A percentile compares a stretch with the other conserved stretches of the same genome.
These are phyloP conservation scores for Lasiosphaeris hirsuta DNA, from an alignment of 495 filamentous ascomycete genomes.

Conservation along the genomic window DNA sequence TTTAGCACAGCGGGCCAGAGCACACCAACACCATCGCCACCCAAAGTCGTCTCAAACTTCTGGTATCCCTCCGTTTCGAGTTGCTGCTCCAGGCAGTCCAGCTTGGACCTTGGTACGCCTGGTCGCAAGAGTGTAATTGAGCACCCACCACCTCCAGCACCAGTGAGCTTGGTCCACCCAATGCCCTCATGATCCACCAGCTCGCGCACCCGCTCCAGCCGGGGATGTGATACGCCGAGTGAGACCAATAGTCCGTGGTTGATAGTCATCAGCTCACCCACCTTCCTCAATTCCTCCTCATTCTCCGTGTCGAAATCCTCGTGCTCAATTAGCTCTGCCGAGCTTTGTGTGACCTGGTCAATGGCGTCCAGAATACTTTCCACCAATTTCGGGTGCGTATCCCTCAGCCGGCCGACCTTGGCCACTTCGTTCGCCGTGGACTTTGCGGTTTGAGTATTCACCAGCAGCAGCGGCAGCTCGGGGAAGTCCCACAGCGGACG, in stretches of 20 bases:
- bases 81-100: slow-evolving; percentile 60
- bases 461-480: slow-evolving; percentile 81
- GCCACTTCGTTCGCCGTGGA: slow-evolving; percentile 80
- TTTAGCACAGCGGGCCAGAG: slow-evolving; percentile 84
- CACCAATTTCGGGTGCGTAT: slow-evolving; percentile 66
- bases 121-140: slow-evolving; percentile 87
- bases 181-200: slow-evolving; percentile 85
- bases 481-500: slow-evolving; percentile 79
- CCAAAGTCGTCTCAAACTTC: slow-evolving; percentile 82
- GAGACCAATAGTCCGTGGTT: slow-evolving; percentile 90
- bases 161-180: slow-evolving; percentile 96
- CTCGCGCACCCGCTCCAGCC: slow-evolving; percentile 86
- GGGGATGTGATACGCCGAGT: slow-evolving; percentile 89
- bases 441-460: slow-evolving; percentile 79
- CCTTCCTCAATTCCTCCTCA: slow-evolving; percentile 55
- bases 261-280: slow-evolving; percentile 84
- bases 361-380: slow-evolving; percentile 78
- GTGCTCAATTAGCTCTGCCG: slow-evolving; percentile 63
- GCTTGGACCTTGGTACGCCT: slow-evolving; percentile 40
- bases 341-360: slow-evolving; percentile 72
- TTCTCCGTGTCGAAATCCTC: slow-evolving; percentile 60
- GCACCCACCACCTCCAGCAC: slow-evolving; percentile 91
- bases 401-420: slow-evolving; percentile 72
- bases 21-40: slow-evolving; percentile 88
- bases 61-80: slow-evolving; percentile 74